These are phyloP conservation scores for Tulasnella sp. DNA, from an alignment of 768 basidiomycete genomes.

Conservation along the genomic window DNA sequence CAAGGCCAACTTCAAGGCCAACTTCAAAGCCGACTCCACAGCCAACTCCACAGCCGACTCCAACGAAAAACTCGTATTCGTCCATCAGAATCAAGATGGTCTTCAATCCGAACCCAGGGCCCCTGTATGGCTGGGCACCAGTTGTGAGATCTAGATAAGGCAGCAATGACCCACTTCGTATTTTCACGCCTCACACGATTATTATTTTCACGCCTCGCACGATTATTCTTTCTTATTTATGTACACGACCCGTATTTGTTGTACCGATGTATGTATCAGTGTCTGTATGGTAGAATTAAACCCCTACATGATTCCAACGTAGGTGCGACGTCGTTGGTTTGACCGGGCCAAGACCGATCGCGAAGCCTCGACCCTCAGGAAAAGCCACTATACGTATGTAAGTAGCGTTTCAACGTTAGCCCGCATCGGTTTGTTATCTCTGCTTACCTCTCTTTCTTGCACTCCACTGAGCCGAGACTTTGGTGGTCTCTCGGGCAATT, in stretches of 20 bases:
- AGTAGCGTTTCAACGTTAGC: too few species aligned
- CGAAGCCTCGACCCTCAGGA: too few species aligned
- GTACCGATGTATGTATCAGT: not conserved
- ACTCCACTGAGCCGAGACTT: not conserved
- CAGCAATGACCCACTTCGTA: not conserved
- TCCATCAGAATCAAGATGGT: not conserved
- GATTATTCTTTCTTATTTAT: not conserved
- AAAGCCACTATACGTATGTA: too few species aligned
- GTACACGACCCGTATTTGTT: not conserved
- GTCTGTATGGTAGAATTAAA: not conserved
- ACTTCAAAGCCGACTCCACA: not conserved
- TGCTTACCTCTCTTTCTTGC: too few species aligned
- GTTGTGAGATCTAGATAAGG: not conserved
- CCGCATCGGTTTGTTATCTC: too few species aligned
- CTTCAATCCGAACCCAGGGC: not conserved
- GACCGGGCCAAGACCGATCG: too few species aligned
- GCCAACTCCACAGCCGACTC: too few species aligned
- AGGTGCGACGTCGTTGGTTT: not conserved
- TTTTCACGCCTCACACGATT: not conserved
- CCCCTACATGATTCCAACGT: not conserved
- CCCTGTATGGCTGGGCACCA: not conserved
- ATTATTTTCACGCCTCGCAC: too few species aligned
- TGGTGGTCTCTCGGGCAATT: too few species aligned
- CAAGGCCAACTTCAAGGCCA: too few species aligned
- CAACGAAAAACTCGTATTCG: not conserved